phyloP scores from a whole-genome alignment of 306 rosid genomes.

The Dicorynia guianensis region DNA sequence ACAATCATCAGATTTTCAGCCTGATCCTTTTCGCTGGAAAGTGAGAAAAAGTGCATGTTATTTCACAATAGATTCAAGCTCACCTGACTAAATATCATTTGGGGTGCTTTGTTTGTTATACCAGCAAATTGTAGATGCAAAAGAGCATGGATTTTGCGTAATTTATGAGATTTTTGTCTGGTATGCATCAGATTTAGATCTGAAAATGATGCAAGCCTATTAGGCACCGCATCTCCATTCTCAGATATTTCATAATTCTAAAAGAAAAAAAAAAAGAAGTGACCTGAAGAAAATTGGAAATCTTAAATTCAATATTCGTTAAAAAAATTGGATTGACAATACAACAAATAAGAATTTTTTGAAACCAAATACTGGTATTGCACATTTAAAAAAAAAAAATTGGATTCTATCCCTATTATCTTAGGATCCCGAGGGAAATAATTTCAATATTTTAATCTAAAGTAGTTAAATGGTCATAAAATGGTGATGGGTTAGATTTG shows the following conservation, averaged over 20 bases:
- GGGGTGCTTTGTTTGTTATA: slow-evolving; percentile 16
- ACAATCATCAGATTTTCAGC: slow-evolving; percentile 98
- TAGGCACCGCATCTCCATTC: neutral
- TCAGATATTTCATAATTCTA: neutral
- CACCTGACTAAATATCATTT: slow-evolving; percentile 28
- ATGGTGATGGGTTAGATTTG: slow-evolving; percentile 14
- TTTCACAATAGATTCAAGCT: slow-evolving; percentile 38
- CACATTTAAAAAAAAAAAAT: neutral
- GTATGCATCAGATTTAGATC: slow-evolving; percentile 1
- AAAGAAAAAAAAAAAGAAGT: too few species aligned
- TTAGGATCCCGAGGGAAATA: slow-evolving; percentile 22
- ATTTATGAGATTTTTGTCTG: slow-evolving; percentile 6
- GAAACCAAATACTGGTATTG: slow-evolving; percentile 15
- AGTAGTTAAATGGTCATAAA: neutral
- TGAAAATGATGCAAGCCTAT: neutral
- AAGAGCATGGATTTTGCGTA: neutral
- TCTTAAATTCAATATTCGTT: neutral
- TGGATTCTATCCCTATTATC: neutral
- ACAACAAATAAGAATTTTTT: neutral
- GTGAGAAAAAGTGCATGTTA: slow-evolving; percentile 16
- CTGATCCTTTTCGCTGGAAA: slow-evolving; percentile 89
- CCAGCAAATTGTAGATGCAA: neutral
- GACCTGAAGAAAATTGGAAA: neutral
- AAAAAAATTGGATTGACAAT: neutral
- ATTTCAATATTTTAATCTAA: slow-evolving; percentile 18